Evolutionary conservation across 129 eudicot genomes (phyloP).

Genomic region (Flaveria linearis): DNA sequence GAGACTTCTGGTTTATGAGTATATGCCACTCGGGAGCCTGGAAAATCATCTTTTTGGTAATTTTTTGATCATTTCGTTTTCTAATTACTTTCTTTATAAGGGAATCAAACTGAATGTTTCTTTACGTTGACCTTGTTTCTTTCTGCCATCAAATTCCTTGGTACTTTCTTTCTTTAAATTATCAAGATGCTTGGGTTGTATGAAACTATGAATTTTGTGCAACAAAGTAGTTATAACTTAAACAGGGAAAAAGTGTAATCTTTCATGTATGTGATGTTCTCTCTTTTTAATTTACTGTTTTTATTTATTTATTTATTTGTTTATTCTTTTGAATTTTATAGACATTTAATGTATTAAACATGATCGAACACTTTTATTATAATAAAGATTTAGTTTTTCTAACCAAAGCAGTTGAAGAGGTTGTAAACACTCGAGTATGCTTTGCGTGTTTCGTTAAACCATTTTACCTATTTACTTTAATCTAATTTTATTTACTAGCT

Average conservation of each 20-base stretch:
- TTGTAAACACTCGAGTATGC: neutral
- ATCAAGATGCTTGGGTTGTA: constrained; percentile 2
- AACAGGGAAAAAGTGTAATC: neutral
- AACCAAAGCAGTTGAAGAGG: neutral
- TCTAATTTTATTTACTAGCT: neutral
- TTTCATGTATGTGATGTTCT: neutral
- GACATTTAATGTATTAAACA: too few relatives aligned
- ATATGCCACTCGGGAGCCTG: constrained; percentile 85
- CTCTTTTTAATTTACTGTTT: too few relatives aligned
- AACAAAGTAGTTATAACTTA: neutral
- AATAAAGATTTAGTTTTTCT: neutral
- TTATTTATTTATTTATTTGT: too few relatives aligned
- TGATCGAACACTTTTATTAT: neutral
- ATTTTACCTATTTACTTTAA: neutral
- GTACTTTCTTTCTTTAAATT: neutral
- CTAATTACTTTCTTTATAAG: neutral
- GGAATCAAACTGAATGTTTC: neutral
- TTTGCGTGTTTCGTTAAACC: neutral
- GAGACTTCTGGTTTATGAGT: constrained; percentile 83
- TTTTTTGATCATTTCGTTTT: constrained; percentile 7
- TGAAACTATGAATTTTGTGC: neutral
- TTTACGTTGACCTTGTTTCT: neutral
- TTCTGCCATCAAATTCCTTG: neutral
- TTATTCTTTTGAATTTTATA: too few relatives aligned
- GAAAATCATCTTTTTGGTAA: constrained; percentile 89